These are phyloP conservation scores for Wickerhamiella parazyma DNA, from an alignment of 805 yeast genomes.

Conservation along the genomic window DNA sequence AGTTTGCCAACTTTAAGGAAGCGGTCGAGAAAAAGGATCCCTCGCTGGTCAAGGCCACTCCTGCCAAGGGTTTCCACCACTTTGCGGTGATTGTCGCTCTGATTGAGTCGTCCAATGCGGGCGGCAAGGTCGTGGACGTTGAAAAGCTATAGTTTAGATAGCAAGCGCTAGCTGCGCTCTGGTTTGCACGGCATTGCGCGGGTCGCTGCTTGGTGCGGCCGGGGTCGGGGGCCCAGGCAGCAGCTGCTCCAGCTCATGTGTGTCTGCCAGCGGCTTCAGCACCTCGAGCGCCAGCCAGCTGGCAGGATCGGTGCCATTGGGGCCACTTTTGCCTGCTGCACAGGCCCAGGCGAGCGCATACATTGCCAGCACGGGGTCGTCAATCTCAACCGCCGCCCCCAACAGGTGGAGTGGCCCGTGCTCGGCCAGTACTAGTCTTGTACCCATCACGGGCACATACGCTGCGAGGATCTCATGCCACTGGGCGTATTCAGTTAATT, in stretches of 20 bases:
- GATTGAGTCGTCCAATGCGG: constrained; percentile 43
- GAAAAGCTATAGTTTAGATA: constrained; percentile 12
- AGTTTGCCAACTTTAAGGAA: constrained; percentile 40
- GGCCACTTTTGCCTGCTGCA: too few relatives aligned
- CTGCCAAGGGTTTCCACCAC: constrained; percentile 79
- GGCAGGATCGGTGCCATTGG: too few relatives aligned
- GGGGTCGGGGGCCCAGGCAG: too few relatives aligned
- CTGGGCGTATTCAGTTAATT: constrained; percentile 23
- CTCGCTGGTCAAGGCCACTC: constrained; percentile 41
- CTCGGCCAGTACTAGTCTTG: constrained; percentile 19
- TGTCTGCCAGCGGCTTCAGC: too few relatives aligned
- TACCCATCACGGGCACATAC: constrained; percentile 18
- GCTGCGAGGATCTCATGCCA: constrained; percentile 24
- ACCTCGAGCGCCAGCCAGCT: too few relatives aligned
- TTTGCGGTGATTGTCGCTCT: constrained; percentile 83
- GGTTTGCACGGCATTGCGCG: too few relatives aligned
- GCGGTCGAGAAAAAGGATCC: constrained; percentile 56
- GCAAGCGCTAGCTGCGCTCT: background rate
- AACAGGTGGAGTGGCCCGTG: constrained; percentile 26
- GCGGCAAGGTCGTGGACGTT: constrained; percentile 28
- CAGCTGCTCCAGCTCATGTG: too few relatives aligned
- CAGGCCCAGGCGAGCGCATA: constrained; percentile 25
- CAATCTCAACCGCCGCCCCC: constrained; percentile 27
- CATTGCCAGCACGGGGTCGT: constrained; percentile 25
- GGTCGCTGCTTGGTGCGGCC: too few relatives aligned